Conservation (phyloP, 2,329 filamentous ascomycete genomes). For the Ascocoryne sarcoides region DNA sequence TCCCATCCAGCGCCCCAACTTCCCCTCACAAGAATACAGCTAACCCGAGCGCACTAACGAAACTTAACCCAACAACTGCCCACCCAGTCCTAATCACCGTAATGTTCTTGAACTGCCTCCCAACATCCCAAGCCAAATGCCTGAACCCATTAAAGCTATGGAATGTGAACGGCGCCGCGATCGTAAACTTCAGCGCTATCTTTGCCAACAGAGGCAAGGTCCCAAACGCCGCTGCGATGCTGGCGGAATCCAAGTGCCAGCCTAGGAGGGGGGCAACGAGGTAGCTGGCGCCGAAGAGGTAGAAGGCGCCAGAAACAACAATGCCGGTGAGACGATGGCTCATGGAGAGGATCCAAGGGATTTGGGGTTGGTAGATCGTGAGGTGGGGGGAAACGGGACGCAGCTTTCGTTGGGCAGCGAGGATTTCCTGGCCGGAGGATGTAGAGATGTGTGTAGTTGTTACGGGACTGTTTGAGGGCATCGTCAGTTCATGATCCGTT, state of each 20-base stretch:
- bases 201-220: conserved; percentile 51
- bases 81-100: conserved; percentile 58
- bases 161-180: conserved; percentile 59
- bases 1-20: too few species aligned
- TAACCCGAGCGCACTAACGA: conserved; percentile 35
- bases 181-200: conserved; percentile 45
- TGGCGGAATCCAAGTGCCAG: conserved; percentile 57
- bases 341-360: conserved; percentile 55
- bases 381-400: conserved; percentile 64
- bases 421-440: conserved; percentile 42
- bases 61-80: conserved; percentile 48
- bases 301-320: conserved; percentile 51
- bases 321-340: conserved; percentile 58
- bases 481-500: conserved; percentile 2
- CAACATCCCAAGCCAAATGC: conserved; percentile 64
- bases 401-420: conserved; percentile 56
- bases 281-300: conserved; percentile 59
- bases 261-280: conserved; percentile 55
- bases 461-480: conserved; percentile 32
- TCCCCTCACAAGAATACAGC: conserved; percentile 20
- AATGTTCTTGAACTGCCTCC: conserved; percentile 52
- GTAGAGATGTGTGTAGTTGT: conserved; percentile 38
- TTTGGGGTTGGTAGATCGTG: conserved; percentile 60
- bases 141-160: conserved; percentile 62
- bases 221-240: conserved; percentile 55